Evolutionary conservation across 2,329 filamentous ascomycete genomes (phyloP).

Genomic region (Arthrinium puccinioides): DNA sequence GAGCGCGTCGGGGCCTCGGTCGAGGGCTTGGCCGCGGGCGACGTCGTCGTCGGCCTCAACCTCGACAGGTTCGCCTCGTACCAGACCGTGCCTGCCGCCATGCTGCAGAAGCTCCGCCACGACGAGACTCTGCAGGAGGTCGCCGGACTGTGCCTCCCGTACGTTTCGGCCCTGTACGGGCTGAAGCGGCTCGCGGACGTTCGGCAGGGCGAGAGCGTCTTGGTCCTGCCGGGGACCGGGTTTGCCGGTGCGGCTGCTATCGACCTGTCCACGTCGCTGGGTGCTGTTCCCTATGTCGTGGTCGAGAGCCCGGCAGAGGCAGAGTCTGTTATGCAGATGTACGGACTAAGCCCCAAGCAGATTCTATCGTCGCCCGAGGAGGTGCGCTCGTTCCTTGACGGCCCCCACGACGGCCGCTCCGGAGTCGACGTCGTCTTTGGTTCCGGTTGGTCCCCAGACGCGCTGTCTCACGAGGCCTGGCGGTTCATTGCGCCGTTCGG

Average conservation of each 20-base stretch:
- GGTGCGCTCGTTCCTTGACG: slow-evolving; percentile 1
- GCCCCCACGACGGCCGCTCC: slow-evolving; percentile 6
- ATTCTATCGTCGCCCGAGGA: slow-evolving; percentile 4
- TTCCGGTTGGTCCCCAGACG: slow-evolving; percentile 5
- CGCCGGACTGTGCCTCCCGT: slow-evolving; percentile 8
- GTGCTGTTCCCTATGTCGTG: slow-evolving; percentile 12
- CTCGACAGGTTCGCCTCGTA: slow-evolving; percentile 12
- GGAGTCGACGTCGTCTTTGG: slow-evolving; percentile 14
- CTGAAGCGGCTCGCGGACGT: slow-evolving; percentile 14
- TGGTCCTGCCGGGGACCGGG: slow-evolving; percentile 13
- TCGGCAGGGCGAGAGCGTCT: slow-evolving; percentile 11
- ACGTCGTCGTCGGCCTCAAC: slow-evolving; percentile 16
- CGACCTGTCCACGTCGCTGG: slow-evolving; percentile 8
- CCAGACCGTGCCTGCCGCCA: slow-evolving; percentile 8
- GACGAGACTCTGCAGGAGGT: slow-evolving; percentile 7
- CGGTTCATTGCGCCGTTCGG: slow-evolving; percentile 11
- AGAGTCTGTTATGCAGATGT: slow-evolving; percentile 4
- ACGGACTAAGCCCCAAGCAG: slow-evolving; percentile 7
- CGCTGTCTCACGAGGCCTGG: slow-evolving; percentile 12
- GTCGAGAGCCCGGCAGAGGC: slow-evolving; percentile 8
- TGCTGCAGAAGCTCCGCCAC: slow-evolving; percentile 11
- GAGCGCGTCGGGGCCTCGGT: slow-evolving; percentile 11
- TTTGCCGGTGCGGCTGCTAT: slow-evolving; percentile 12
- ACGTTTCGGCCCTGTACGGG: slow-evolving; percentile 14
- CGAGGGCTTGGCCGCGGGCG: slow-evolving; percentile 11